Evolutionary conservation across 345 rosid species (phyloP).

Genomic region (Eucalyptus melliodora): DNA sequence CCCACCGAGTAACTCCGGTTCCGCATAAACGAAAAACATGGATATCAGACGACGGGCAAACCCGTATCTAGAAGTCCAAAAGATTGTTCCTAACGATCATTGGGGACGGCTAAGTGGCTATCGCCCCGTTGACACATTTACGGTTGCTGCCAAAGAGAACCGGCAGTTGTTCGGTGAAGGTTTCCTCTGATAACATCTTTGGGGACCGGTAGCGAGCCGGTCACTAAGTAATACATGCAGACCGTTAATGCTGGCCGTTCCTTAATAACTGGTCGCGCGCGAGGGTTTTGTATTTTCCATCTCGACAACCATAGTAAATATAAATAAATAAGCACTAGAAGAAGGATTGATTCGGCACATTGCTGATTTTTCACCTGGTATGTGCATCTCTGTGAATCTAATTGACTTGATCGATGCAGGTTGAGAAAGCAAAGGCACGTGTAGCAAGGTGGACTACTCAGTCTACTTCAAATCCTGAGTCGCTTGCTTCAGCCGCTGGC

Average conservation of each 20-base stretch:
- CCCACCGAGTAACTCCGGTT: background rate
- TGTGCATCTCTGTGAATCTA: background rate
- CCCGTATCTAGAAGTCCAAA: background rate
- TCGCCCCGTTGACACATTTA: background rate
- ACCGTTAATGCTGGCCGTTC: background rate
- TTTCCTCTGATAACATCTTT: background rate
- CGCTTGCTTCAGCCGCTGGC: background rate
- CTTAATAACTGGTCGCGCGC: background rate
- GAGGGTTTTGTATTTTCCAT: no score
- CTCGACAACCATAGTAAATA: background rate
- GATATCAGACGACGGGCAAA: background rate
- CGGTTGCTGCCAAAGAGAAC: background rate
- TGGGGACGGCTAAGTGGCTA: background rate
- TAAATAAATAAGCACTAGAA: background rate
- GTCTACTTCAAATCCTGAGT: background rate
- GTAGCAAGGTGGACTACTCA: constrained; percentile 6
- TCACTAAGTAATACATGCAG: background rate
- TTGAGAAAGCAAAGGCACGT: constrained; percentile 10
- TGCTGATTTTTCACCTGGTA: background rate
- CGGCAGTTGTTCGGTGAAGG: background rate
- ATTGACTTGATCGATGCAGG: constrained; percentile 4
- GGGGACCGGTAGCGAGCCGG: background rate
- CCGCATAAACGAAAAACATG: background rate
- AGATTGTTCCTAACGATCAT: background rate
- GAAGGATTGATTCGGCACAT: background rate